These are phyloP conservation scores for Leccinellum albellum DNA, from an alignment of 768 basidiomycete species.

Conservation along the genomic window DNA sequence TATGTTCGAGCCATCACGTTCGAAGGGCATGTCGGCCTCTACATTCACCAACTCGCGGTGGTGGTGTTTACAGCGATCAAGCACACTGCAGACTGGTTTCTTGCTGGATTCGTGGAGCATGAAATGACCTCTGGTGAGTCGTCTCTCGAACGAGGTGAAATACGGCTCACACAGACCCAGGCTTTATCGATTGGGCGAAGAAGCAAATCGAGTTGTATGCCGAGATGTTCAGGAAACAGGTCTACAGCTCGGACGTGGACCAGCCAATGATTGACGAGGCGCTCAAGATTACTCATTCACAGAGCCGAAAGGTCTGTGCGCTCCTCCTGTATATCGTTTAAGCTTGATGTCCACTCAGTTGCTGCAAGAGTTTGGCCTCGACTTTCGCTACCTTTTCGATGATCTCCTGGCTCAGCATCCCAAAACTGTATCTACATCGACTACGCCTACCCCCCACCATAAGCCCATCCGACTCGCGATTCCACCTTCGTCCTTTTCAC, in stretches of 20 bases:
- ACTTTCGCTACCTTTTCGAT: conserved; percentile 90
- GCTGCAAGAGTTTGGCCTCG: conserved; percentile 88
- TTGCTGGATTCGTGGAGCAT: conserved; percentile 93
- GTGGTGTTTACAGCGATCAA: conserved; percentile 94
- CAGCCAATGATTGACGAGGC: conserved; percentile 72
- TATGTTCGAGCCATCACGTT: conserved; percentile 86
- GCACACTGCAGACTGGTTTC: conserved; percentile 97
- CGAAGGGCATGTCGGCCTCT: conserved; percentile 82
- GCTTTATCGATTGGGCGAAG: conserved; percentile 93
- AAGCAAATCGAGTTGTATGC: conserved; percentile 79
- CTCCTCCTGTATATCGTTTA: background rate
- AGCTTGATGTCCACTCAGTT: conserved; percentile 44
- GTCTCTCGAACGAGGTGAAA: background rate
- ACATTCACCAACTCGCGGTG: conserved; percentile 82
- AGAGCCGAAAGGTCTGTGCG: conserved; percentile 73
- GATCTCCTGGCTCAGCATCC: conserved; percentile 56
- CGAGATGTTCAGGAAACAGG: conserved; percentile 84
- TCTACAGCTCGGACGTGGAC: conserved; percentile 80
- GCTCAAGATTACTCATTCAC: conserved; percentile 66
- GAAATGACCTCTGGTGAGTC: conserved; percentile 65
- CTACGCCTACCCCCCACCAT: conserved; percentile 13
- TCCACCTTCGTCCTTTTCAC: conserved; percentile 16
- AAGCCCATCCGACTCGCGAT: conserved; percentile 29
- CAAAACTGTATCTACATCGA: conserved; percentile 28
- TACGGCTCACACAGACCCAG: conserved; percentile 37